Evolutionary conservation across 208 protist genomes (phyloP), one percentile per base, ranked within the genome.

Genomic region (Acanthamoeba sp.): DNA sequence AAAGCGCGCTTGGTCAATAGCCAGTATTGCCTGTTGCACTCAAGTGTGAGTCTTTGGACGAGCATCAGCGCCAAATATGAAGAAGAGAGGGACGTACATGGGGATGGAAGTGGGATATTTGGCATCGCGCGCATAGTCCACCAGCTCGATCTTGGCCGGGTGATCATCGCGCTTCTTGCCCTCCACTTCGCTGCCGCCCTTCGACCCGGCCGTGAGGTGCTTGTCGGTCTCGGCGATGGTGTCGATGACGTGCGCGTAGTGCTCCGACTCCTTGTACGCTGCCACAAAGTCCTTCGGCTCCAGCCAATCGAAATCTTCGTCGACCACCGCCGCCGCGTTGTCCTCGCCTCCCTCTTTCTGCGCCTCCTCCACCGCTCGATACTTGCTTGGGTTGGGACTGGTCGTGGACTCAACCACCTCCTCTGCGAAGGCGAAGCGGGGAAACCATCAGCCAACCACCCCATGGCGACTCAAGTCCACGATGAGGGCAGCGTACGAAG

Each of bases 241-340:
- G 10, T 91, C 84, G 22, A 71, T 36, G n/a, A 69, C 55, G 42
- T 62, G 55, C 16, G 14, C n/a, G 84, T 69, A 45, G n/a, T 71
- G 55, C 20, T 27, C 18, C 45, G 84, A 91, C 36, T 66, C 10
- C 84, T 91, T 91, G 55, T 80, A 93, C 20, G 24, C n/a, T 36
- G 91, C 89, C 42, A 93, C 89, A 93, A 93, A 93, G 27, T 93
- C 89, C 62, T 78, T 73, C 20, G 89, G 89, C 34, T 50, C 42
- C 10, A 82, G 89, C 57, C 64, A 80, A 14, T 52, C 27, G 64
- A 93, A 80, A 36, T 93, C 89, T 52, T 93, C 89, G 27, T 93
- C 24, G 22, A n/a, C 32, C 32, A 73, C 34, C 34, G 64, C 64
- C 34, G 64, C 64, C 9, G 29, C 18, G 55, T 27, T 59, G 55